phyloP scores from a whole-genome alignment of 192 early-diverging fungal species.

The Mortierella alpina region DNA sequence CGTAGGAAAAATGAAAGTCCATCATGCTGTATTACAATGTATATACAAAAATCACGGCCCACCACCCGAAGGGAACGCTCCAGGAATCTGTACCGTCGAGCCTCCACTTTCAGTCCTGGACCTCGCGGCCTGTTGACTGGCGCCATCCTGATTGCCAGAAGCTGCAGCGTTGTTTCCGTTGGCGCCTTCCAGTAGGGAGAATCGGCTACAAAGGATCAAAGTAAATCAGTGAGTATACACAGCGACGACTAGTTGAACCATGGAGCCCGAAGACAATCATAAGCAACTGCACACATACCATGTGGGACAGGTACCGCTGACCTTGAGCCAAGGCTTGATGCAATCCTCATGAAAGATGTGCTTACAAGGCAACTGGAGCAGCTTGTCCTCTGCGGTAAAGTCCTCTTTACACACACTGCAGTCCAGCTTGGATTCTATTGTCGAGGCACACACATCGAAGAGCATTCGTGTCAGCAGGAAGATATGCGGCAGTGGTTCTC shows the following conservation, averaged over 20 bases:
- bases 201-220: slow-evolving; percentile 7
- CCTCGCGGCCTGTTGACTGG: neutral
- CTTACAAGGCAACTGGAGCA: slow-evolving; percentile 80
- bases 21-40: no score
- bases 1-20: no score
- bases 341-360: slow-evolving; percentile 92
- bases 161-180: slow-evolving; percentile 3
- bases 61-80: neutral
- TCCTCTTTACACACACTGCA: slow-evolving; percentile 95
- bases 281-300: slow-evolving; percentile 61
- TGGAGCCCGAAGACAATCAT: no score
- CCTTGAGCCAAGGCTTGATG: slow-evolving; percentile 91
- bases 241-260: neutral
- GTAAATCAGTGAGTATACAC: neutral
- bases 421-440: slow-evolving; percentile 70
- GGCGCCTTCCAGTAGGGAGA: slow-evolving; percentile 19
- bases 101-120: neutral
- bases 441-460: neutral
- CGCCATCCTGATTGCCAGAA: neutral
- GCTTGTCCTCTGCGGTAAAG: slow-evolving; percentile 74
- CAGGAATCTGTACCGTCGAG: neutral
- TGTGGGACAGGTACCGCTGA: slow-evolving; percentile 94
- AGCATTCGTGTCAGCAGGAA: neutral
- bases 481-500: neutral
- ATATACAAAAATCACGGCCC: no score